Percentiles rank a stretch among this genome's conserved stretches.
These are phyloP conservation scores for Zygosaccharomyces lentus DNA, from an alignment of 805 yeast genomes.

Conservation along the genomic window DNA sequence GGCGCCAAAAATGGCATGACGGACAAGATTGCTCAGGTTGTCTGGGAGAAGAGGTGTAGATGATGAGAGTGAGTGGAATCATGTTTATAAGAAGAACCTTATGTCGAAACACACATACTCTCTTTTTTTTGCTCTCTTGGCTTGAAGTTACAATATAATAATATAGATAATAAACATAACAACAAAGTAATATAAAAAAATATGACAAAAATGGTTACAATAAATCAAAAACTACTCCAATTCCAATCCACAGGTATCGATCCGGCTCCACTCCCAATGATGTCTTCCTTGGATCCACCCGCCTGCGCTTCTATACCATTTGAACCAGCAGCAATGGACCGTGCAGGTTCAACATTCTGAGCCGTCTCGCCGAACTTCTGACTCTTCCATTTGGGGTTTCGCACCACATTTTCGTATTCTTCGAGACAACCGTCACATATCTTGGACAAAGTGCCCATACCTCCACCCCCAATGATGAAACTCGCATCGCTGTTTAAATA, in stretches of 20 bases:
- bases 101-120: neutral
- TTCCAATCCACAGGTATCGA: conserved; percentile 73
- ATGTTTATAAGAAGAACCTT: neutral
- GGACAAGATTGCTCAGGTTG: conserved; percentile 27
- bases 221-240: conserved; percentile 62
- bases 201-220: conserved; percentile 1
- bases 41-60: conserved; percentile 23
- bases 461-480: conserved; percentile 63
- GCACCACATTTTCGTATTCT: conserved; percentile 53
- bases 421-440: conserved; percentile 66
- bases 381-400: conserved; percentile 17
- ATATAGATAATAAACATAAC: conserved; percentile 1
- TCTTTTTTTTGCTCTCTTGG: too few relatives aligned
- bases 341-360: conserved; percentile 32
- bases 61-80: neutral
- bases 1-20: conserved; percentile 13
- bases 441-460: conserved; percentile 51
- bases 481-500: conserved; percentile 57
- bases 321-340: neutral
- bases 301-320: conserved; percentile 3
- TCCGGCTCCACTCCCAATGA: conserved; percentile 36
- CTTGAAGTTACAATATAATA: conserved; percentile 7
- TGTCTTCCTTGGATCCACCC: conserved; percentile 16
- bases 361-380: conserved; percentile 9
- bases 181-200: conserved; percentile 1